Evolutionary conservation across 345 rosid species (phyloP).

Genomic region (Nephelium lappaceum): DNA sequence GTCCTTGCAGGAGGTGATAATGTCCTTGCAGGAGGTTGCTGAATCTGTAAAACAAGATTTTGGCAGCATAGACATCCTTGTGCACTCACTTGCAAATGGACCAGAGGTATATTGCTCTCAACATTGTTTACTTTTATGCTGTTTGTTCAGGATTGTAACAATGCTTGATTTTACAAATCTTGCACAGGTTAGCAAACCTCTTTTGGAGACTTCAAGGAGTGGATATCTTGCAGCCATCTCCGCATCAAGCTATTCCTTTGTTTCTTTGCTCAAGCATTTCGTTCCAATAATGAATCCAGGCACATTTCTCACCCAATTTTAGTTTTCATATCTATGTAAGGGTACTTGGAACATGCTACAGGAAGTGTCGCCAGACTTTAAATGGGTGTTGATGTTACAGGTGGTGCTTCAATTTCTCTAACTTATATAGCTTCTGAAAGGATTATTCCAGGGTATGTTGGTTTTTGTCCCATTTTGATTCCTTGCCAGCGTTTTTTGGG

Average conservation of each 20-base stretch:
- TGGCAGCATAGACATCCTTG: slow-evolving; percentile 69
- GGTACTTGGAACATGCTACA: not conserved
- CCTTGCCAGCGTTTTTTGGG: not conserved
- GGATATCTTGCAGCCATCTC: slow-evolving; percentile 91
- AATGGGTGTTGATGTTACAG: slow-evolving; percentile 26
- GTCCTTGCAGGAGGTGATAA: slow-evolving; percentile 41
- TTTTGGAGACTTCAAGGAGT: slow-evolving; percentile 83
- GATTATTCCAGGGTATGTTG: slow-evolving; percentile 83
- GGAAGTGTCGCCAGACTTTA: not conserved
- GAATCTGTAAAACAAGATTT: slow-evolving; percentile 66
- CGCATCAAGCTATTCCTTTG: slow-evolving; percentile 87
- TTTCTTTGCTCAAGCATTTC: slow-evolving; percentile 83
- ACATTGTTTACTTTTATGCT: not conserved
- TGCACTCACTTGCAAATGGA: slow-evolving; percentile 76
- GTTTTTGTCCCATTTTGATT: not conserved
- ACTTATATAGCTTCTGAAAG: slow-evolving; percentile 94
- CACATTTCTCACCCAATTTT: slow-evolving; percentile 22
- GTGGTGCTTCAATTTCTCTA: slow-evolving; percentile 53
- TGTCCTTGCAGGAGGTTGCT: slow-evolving; percentile 47
- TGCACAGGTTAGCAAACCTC: slow-evolving; percentile 76
- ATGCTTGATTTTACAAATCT: not conserved
- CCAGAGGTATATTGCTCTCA: slow-evolving; percentile 48
- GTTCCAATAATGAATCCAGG: slow-evolving; percentile 94
- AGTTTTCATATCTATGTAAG: not conserved
- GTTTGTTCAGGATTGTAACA: not conserved